Evolutionary conservation across 306 rosid genomes (phyloP).

Genomic region (Hippophae rhamnoides): DNA sequence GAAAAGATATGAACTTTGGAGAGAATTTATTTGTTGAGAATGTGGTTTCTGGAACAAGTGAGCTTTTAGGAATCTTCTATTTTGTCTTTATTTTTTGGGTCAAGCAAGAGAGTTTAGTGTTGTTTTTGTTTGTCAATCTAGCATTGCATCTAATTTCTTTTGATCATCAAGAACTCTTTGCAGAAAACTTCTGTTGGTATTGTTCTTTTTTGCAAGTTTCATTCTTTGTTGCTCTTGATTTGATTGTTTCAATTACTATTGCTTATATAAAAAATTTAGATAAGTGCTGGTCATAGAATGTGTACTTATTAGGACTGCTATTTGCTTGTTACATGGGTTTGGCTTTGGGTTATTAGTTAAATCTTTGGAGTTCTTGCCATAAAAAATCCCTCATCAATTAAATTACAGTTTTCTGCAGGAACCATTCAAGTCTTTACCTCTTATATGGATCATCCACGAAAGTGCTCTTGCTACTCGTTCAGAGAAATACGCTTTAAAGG

Average conservation of each 20-base stretch:
- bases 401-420: conserved; percentile 85
- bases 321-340: neutral
- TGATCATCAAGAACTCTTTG: conserved; percentile 2
- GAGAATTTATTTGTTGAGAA: neutral
- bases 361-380: conserved; percentile 9
- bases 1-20: neutral
- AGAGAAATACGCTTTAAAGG: conserved; percentile 39
- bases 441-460: conserved; percentile 82
- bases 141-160: neutral
- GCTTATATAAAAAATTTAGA: neutral
- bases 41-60: neutral
- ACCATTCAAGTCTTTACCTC: conserved; percentile 88
- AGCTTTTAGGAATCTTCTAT: neutral
- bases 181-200: neutral
- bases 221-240: neutral
- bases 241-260: neutral
- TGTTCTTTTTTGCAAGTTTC: too few relatives aligned
- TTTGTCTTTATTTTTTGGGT: too few relatives aligned
- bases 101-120: too few relatives aligned
- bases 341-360: neutral
- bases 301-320: conserved; percentile 1
- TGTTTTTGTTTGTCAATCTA: neutral
- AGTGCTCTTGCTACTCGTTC: conserved; percentile 64
- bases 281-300: neutral
- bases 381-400: conserved; percentile 24